Conservation (phyloP, 2,329 filamentous ascomycete species). For the Juglanconis oblonga region DNA sequence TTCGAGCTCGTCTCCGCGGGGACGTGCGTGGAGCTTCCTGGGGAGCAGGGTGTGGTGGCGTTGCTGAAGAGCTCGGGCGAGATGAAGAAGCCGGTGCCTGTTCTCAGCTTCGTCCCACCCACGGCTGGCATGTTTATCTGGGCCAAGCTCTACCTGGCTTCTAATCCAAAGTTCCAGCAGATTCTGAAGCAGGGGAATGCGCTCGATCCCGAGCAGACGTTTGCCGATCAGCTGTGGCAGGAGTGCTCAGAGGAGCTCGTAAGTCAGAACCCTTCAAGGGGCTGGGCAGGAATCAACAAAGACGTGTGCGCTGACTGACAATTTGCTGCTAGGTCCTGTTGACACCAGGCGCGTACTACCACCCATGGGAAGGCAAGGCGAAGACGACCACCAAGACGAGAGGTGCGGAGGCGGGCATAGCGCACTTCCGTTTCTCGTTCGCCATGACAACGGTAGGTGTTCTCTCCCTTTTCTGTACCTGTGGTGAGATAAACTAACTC, state of each 20-base stretch:
- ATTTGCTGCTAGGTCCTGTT: conserved; percentile 23
- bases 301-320: not conserved
- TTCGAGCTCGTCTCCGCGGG: conserved; percentile 22
- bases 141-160: conserved; percentile 28
- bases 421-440: conserved; percentile 28
- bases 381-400: conserved; percentile 24
- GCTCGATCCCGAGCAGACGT: conserved; percentile 24
- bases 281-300: not conserved
- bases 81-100: conserved; percentile 13
- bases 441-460: conserved; percentile 26
- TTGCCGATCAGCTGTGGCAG: conserved; percentile 22
- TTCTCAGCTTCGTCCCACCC: conserved; percentile 29
- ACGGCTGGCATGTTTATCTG: conserved; percentile 32
- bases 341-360: conserved; percentile 31
- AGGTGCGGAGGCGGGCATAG: conserved; percentile 22
- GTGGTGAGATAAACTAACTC: not conserved
- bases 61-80: conserved; percentile 10
- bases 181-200: conserved; percentile 19
- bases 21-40: conserved; percentile 5
- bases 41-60: conserved; percentile 20
- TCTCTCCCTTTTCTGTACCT: not conserved
- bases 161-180: conserved; percentile 18
- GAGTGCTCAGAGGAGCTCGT: conserved; percentile 21
- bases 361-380: conserved; percentile 28
- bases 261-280: conserved; percentile 3